Conservation (phyloP, 139 green algal species). For the Chlorella sp. region DNA sequence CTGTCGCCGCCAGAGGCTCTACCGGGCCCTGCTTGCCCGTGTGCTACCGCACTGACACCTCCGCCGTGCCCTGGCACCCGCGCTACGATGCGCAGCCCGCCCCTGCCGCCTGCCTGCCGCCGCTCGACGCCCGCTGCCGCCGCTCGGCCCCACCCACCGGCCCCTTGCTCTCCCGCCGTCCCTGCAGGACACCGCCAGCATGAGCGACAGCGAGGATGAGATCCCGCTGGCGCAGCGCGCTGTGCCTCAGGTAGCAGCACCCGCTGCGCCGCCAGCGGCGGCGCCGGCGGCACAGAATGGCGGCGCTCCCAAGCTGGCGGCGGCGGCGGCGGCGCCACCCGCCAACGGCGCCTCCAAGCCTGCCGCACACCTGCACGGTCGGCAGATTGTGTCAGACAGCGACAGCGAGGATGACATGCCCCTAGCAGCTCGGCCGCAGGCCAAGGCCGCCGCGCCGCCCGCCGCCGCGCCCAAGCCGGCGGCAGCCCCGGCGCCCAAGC, state of each 20-base stretch:
- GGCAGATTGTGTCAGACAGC: conserved; percentile 19
- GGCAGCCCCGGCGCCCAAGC: background rate
- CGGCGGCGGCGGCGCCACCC: background rate
- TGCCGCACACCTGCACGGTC: background rate
- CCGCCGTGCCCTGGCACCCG: no score
- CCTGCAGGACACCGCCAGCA: background rate
- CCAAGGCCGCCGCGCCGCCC: background rate
- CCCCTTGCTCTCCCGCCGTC: no score
- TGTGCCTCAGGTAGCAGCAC: background rate
- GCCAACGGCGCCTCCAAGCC: conserved; percentile 19
- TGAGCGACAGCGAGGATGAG: conserved; percentile 52
- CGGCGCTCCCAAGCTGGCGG: background rate
- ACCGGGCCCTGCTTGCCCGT: no score
- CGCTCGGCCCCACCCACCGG: no score
- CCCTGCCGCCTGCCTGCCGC: no score
- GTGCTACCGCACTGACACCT: no score
- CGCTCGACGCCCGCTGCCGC: no score
- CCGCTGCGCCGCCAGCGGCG: background rate
- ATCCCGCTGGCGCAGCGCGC: conserved; percentile 13
- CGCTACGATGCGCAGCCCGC: no score
- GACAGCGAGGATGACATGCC: conserved; percentile 59
- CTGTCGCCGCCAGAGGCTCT: no score
- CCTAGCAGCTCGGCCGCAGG: conserved; percentile 29
- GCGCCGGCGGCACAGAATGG: background rate
- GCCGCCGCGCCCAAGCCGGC: conserved; percentile 4